Evolutionary conservation across 768 basidiomycete species (phyloP), one percentile per base, ranked within the genome.

Genomic region (Amanita phalloides): DNA sequence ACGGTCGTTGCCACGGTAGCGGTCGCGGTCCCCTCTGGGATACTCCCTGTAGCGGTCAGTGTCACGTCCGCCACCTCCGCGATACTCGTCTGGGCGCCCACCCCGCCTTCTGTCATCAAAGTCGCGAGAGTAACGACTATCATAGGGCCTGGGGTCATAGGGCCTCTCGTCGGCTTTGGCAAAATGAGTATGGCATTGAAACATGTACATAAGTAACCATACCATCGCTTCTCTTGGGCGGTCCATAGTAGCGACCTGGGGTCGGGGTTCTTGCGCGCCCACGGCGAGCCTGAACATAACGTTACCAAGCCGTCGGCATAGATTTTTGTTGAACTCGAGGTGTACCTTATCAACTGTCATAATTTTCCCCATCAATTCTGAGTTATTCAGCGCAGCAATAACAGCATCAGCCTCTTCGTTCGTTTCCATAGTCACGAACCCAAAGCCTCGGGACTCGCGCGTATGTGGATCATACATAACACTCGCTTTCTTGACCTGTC

Each of bases 171-270:
- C 90, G 83, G 54, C 47, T 51, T 23, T 53, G 58, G 48, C 55
- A 20, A 47, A 23, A 50, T 56, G 14, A 60, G 53, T 45, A 52
- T 30, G 21, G 45, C 25, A 41, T 23, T 37, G 48, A 17, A 37
- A 3, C 30, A 45, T 48, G 36, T 20, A 30, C 9, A 30, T 8
- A 47, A 55, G 25, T 52, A 58, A 33, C 66, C 77, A 53, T 59
- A 84, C 84, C 65, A 55, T 85, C 83, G 54, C 72, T 69, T 36
- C 88, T 77, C 70, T 94, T 92, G 41, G 92, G 90, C 44, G 92
- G 90, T 0, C 92, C 94, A 56, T 89, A 90, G 77, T 99, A 99
- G 49, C 86, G 72, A 25, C 95, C 95, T 3, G 95, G 95, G 5
- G 95, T 99, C 2, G 95, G 88, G 10, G 91, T 89, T 57, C 91